Evolutionary conservation across 345 rosid genomes (phyloP), one percentile per base, ranked within the genome.

Genomic region (Excoecaria agallocha): DNA sequence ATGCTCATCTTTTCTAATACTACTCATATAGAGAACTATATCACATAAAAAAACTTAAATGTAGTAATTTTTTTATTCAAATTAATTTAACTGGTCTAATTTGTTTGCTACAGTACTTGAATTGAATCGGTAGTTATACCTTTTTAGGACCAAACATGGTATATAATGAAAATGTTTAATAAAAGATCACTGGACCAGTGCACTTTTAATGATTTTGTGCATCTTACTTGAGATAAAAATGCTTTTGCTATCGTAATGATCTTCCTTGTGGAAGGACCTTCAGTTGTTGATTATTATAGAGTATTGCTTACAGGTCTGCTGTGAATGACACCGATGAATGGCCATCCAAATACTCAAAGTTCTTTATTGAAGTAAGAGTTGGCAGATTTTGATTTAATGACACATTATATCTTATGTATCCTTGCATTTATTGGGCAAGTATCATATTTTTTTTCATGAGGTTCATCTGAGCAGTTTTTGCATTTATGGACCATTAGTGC

Each of bases 261-360:
- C 64, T 52, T 22, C 20, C 8, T 9, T 55, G 17, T n/a, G 9
- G 19, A 30, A 51, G 54, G 6, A 7, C 12, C 17, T 39, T 62
- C 59, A 35, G 37, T 22, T 51, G 68, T 58, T 74, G 45, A 57
- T 65, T 11, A 11, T 46, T 8, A 20, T 74, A 12, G 63, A 63
- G 51, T 16, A 45, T 39, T 77, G 49, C 49, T 70, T 80, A 13
- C 82, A 94, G 97, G 86, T 95, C 98, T 80, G 92, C 91, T 68
- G 94, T 95, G 30, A 91, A 89, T 71, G 99, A 95, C 52, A 76
- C 86, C 20, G 99, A 95, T 25, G 97, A 95, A 80, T 95, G 99
- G 99, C 98, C 98, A 74, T 95, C 99, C 75, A 95, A 93, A 80
- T 91, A 88, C 78, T 93, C 98, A 16, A 95, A 95, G 88, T 86